Evolutionary conservation across 192 early-diverging fungal species (phyloP), one percentile per base, ranked within the genome.

Genomic region (Umbelopsis sp.): DNA sequence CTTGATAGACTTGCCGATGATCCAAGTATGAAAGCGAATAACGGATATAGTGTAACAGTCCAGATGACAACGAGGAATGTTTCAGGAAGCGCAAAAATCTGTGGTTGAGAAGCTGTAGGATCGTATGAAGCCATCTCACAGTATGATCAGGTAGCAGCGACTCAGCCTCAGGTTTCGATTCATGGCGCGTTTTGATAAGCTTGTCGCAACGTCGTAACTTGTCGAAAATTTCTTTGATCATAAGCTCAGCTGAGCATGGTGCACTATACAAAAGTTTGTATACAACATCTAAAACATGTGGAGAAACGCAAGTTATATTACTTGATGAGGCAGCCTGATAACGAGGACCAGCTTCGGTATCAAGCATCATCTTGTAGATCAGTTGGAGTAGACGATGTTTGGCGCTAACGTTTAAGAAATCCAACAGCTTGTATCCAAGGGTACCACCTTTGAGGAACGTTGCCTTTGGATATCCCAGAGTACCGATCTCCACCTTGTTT

Each of bases 291-390:
- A 92, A 77, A 1, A 89, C 86, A 69, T 89, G 84, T 22, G 92
- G 92, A 26, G 92, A 91, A 32, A 90, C 87, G 50, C 91, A 92
- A 2, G 79, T 85, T 59, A 88, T 67, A 66, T 81, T 50, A 31
- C 81, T 71, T 16, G 84, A 81, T 2, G 82, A 75, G 25, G 82
- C 81, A 21, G 80, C 83, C 45, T 87, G 89, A 70, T 87, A 83
- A 68, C 84, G 80, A 38, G 89, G 87, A 31, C 85, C 86, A 34
- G 72, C 75, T 54, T 88, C 85, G 66, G 85, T 86, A 66, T 88
- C 89, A 65, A 92, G 78, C 87, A 89, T 89, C 87, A 89, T 89
- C 71, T 89, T 91, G 77, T 90, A 88, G 49, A 94, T 86, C 29
- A 91, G 74, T 72, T 90, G 84, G 47, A 88, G 65, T 38, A 92